Conservation (phyloP, 306 rosid genomes). For the Vigna unguiculata region DNA sequence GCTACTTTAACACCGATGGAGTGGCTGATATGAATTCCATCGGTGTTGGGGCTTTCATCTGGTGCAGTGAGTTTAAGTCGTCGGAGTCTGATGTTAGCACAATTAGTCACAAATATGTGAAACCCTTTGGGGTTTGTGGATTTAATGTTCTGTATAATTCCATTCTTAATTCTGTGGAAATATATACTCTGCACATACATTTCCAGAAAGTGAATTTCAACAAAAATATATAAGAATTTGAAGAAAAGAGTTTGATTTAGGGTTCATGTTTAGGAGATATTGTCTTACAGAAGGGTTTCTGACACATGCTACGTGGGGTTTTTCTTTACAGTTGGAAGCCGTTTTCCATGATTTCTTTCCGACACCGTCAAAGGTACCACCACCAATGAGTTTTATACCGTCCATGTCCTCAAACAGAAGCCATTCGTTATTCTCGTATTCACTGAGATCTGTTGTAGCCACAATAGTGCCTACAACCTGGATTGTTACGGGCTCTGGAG, state of each 20-base stretch:
- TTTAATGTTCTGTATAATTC: conserved; percentile 46
- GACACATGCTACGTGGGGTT: conserved; percentile 38
- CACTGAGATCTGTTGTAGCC: conserved; percentile 63
- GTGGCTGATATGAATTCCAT: conserved; percentile 55
- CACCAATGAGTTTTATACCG: conserved; percentile 67
- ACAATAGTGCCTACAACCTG: conserved; percentile 63
- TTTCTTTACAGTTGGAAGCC: conserved; percentile 37
- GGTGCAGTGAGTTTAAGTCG: conserved; percentile 42
- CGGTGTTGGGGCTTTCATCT: conserved; percentile 51
- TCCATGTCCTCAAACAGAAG: conserved; percentile 60
- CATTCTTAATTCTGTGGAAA: conserved; percentile 41
- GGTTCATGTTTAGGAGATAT: not conserved
- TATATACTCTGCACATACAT: conserved; percentile 52
- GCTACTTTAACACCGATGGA: conserved; percentile 41
- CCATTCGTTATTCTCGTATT: conserved; percentile 70
- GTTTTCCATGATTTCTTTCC: conserved; percentile 41
- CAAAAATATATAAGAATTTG: too few relatives aligned
- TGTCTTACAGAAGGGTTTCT: conserved; percentile 71
- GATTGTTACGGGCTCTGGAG: conserved; percentile 55
- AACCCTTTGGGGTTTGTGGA: conserved; percentile 54
- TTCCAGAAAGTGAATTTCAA: too few relatives aligned
- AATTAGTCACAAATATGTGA: conserved; percentile 50
- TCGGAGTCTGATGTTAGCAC: conserved; percentile 49
- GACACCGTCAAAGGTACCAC: conserved; percentile 78
- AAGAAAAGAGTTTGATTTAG: not conserved